phyloP scores from a whole-genome alignment of 345 rosid genomes.

The thale cress (Arabidopsis thaliana) region DNA sequence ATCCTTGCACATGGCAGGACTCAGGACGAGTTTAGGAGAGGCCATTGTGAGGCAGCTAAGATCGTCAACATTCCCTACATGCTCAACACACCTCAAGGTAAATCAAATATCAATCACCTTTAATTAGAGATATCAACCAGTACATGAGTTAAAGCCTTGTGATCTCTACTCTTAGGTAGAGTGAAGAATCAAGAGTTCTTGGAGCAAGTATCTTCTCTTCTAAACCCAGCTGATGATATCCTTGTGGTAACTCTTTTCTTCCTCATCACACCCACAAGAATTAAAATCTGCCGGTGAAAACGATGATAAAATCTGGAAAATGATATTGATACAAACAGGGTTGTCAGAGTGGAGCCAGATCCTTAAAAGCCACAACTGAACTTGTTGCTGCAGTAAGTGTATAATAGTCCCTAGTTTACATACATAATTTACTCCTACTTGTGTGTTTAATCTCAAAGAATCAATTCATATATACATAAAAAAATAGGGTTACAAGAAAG shows the following conservation, averaged over 20 bases:
- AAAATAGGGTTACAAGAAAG: constrained; percentile 73
- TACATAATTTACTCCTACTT: too few relatives aligned
- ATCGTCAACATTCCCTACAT: constrained; percentile 78
- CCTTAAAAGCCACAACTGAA: constrained; percentile 66
- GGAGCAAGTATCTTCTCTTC: constrained; percentile 40
- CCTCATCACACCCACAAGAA: constrained; percentile 4
- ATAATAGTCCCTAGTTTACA: neutral
- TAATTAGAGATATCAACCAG: neutral
- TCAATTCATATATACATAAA: too few relatives aligned
- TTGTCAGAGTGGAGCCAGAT: constrained; percentile 91
- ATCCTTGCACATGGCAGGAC: constrained; percentile 55
- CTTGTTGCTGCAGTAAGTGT: constrained; percentile 65
- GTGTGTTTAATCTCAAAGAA: too few relatives aligned
- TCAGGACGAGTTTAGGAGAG: constrained; percentile 70
- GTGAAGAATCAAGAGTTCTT: constrained; percentile 46
- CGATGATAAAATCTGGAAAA: neutral
- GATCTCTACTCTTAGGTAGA: constrained; percentile 42
- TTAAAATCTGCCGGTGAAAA: neutral
- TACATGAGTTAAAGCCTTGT: neutral
- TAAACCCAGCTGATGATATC: constrained; percentile 41
- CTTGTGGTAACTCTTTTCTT: constrained; percentile 42
- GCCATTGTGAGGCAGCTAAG: constrained; percentile 62
- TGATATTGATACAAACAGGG: constrained; percentile 50
- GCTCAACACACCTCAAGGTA: constrained; percentile 77
- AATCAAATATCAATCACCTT: neutral